Evolutionary conservation across 2,329 filamentous ascomycete species (phyloP).

Genomic region (Xylariaceae sp.): DNA sequence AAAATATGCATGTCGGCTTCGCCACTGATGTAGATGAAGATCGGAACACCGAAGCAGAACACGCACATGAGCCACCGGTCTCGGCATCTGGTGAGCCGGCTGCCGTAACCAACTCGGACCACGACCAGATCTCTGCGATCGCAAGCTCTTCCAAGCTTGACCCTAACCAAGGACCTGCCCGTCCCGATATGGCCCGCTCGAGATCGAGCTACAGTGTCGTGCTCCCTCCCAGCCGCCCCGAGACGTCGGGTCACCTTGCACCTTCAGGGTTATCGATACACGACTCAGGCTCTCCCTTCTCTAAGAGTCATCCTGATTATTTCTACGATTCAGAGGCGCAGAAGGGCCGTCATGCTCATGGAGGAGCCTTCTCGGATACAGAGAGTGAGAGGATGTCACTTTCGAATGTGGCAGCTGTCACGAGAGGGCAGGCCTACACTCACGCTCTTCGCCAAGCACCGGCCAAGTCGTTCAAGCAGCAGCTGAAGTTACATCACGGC

Average conservation of each 20-base stretch:
- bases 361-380: constrained; percentile 21
- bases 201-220: constrained; percentile 10
- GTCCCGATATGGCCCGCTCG: constrained; percentile 16
- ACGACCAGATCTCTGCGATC: too few relatives aligned
- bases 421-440: constrained; percentile 57
- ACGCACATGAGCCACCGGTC: constrained; percentile 7
- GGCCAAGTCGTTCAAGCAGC: constrained; percentile 66
- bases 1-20: constrained; percentile 54
- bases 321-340: constrained; percentile 14
- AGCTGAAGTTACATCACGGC: constrained; percentile 73
- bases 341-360: neutral
- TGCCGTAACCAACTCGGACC: too few relatives aligned
- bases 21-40: constrained; percentile 29
- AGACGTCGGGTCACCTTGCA: too few relatives aligned
- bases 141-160: neutral
- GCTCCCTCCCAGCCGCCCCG: constrained; percentile 8
- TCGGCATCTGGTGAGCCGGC: neutral
- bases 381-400: constrained; percentile 40
- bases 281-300: constrained; percentile 33
- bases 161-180: constrained; percentile 16
- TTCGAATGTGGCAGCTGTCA: constrained; percentile 29
- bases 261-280: constrained; percentile 16
- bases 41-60: constrained; percentile 7
- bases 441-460: constrained; percentile 63
- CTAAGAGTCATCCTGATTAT: constrained; percentile 14